These are phyloP conservation scores for Mycena alexandri DNA, from an alignment of 768 basidiomycete genomes.

Conservation along the genomic window DNA sequence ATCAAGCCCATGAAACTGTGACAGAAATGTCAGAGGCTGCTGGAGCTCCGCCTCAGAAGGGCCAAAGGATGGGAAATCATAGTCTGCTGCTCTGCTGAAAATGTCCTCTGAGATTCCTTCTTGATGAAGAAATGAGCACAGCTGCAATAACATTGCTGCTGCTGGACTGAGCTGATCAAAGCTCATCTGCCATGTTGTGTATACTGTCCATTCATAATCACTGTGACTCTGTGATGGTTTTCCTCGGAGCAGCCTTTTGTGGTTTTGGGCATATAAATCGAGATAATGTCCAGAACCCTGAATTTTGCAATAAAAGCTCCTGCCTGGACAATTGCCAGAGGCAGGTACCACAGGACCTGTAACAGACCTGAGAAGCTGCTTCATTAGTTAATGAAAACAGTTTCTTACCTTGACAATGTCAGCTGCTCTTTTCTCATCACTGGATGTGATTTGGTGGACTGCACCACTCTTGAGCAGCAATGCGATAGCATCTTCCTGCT, in stretches of 20 bases:
- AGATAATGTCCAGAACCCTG: background rate
- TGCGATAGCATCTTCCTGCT: slow-evolving; percentile 5
- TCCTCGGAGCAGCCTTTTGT: background rate
- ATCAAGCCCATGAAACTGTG: too few species aligned
- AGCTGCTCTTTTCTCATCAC: too few species aligned
- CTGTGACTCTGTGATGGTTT: slow-evolving; percentile 3
- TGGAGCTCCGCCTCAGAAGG: too few species aligned
- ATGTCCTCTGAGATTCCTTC: slow-evolving; percentile 7
- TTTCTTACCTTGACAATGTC: too few species aligned
- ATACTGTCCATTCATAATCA: slow-evolving; percentile 13
- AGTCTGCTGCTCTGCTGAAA: slow-evolving; percentile 6
- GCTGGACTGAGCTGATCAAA: slow-evolving; percentile 1
- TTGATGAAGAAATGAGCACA: slow-evolving; percentile 18
- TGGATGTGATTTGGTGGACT: background rate
- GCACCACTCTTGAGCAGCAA: slow-evolving; percentile 13
- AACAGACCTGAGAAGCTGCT: slow-evolving; percentile 13
- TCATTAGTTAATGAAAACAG: background rate
- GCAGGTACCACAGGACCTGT: slow-evolving; percentile 11
- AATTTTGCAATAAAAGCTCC: slow-evolving; percentile 17
- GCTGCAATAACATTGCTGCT: slow-evolving; percentile 2
- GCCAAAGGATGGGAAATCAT: background rate
- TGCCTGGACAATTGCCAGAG: slow-evolving; percentile 18
- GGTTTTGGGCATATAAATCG: slow-evolving; percentile 3
- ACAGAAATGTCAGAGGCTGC: too few species aligned
- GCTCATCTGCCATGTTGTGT: slow-evolving; percentile 21